Evolutionary conservation across 1,284 basidiomycete species (phyloP), one percentile per base, ranked within the genome.

Genomic region (Blastosporella zonata): DNA sequence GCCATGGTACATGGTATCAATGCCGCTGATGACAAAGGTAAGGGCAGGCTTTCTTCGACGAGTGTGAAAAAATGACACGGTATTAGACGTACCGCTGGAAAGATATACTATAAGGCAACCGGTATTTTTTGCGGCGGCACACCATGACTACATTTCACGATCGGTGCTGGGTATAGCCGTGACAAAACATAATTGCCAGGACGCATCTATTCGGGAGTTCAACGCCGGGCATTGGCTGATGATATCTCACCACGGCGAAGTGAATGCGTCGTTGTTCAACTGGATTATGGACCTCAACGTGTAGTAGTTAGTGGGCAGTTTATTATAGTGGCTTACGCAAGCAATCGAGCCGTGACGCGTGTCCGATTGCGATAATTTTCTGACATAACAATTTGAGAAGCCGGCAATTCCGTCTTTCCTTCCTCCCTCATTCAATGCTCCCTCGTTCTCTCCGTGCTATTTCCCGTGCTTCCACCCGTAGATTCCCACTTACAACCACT

Each of bases 401-500:
- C 6, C 18, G 36, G 2, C 36, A 7, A 20, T 37, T 21, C 20
- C 18, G 34, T 18, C 36, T 22, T 48, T 44, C 29, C 38, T 39
- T 23, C 28, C 17, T 43, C 41, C 36, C 31, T 4, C 17, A 36
- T 25, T 52, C 54, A 47, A 73, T 72, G 70, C 62, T 73, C 54
- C 67, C 67, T 46, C 67, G 70, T 53, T 67, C 69, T 43, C 46
- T 70, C 28, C 67, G 66, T 55, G 62, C 62, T 46, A 63, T 62
- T 29, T 57, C 61, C 39, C 62, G 64, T 52, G 50, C 67, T 33
- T 60, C 55, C 40, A 47, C 58, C 17, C 62, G 58, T 40, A 60
- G 60, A 51, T 39, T 59, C 28, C 47, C 58, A 27, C 25, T 47
- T 9, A 13, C 27, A 18, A 7, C 37, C 8, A 25, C 53, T 37